Base-by-base conservation (phyloP, 2,329 filamentous ascomycete species). In the Daldinia eschscholtzii region DNA sequence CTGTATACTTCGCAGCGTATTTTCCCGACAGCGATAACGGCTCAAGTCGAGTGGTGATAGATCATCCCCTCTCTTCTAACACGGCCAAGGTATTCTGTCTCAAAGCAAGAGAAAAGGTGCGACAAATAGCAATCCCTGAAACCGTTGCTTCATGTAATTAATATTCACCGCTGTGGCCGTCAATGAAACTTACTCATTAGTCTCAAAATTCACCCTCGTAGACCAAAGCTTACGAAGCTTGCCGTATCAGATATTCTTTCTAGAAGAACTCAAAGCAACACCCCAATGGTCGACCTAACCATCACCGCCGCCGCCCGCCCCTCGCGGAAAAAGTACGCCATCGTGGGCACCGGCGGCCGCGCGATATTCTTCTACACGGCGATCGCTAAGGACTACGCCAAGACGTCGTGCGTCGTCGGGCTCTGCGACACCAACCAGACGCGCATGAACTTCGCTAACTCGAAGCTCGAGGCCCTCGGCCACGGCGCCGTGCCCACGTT, bases 361-460 rank as follows among this genome's bases (percentile, higher is more conserved):
- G 84, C 87, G n/a, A 83, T 82, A 61, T 88, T 89, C 81, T 89
- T 87, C 79, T 89, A 89, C 79, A 84, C 83, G 0, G 86, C 86
- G 50, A 88, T 89, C 64, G 84, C 83, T 9, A 80, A 79, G 33
- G 83, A 86, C 67, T 89, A 87, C 78, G 77, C 77, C 56, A 72
- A 78, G 9, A 88, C 85, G 0, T 85, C 86, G 0, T 74, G 79
- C 37, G 81, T 89, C 20, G 87, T 89, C 15, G 87, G 81, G 1
- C 79, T 89, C 61, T 89, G 87, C 76, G 88, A 89, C 73, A 88
- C 84, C 3, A 90, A 89, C 75, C 83, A 87, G 70, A 89, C 87
- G 0, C 86, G 87, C 4, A 84, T 89, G 81, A 78, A 86, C 72
- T 86, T 85, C 76, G 87, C 87, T 70, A 88, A 87, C 75, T 75